Evolutionary conservation across 1,284 basidiomycete genomes (phyloP), one percentile per base, ranked within the genome.

Genomic region (Trichosporon faecale): DNA sequence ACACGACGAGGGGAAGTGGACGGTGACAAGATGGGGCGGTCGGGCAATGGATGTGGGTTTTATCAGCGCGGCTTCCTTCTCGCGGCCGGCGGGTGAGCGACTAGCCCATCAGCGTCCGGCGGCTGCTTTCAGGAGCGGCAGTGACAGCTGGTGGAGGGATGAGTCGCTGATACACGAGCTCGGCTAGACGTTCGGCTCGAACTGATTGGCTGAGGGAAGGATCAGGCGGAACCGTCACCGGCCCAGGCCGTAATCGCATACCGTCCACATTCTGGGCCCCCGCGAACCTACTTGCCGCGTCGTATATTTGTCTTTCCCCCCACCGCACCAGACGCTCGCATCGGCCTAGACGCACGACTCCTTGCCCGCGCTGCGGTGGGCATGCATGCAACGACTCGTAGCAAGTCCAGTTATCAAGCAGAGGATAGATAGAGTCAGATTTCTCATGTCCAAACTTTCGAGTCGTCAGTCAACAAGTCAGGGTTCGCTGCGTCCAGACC

Each of bases 101-200:
- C 40, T 44, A 44, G 40, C 40, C 40, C 40, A 44, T 44, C 40
- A 44, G 40, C 40, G 40, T n/a, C 40, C 18, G 40, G 40, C 40
- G 16, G 40, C 40, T n/a, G 49, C 21, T n/a, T n/a, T 4, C 37
- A 14, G 11, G 9, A 9, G 16, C 12, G 40, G 35, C 3, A 14
- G 35, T 11, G 18, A 33, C 46, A 7, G 1, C 3, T 16, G 52
- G 23, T 27, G 52, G 14, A 25, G 52, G 52, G 3, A 29, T 21
- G 52, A 57, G 52, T 27, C 49, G 57, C 57, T 61, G 57, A 61
- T 61, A 61, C 57, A 61, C 57, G 57, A 61, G 57, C 57, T 61
- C 57, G 57, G 57, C 57, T 61, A 61, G 27, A 31, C 18, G 18
- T 18, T 61, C 57, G 57, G 57, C 57, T 61, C 57, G 57, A 61